Conservation (phyloP, 2,329 filamentous ascomycete species). For the Byssoonygena ceratinophila region DNA sequence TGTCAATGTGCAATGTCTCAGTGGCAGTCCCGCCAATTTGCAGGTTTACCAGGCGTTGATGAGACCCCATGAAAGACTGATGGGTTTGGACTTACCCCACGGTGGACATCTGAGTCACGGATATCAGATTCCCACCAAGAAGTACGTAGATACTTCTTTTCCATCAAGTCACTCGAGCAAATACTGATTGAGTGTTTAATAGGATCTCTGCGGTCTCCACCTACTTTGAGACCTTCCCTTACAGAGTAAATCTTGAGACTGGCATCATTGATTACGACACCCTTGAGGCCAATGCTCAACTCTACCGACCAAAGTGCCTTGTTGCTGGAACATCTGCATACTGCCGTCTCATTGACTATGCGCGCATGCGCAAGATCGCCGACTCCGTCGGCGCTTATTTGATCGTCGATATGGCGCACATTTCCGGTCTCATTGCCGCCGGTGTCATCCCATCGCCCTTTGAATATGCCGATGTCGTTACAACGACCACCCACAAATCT, state of each 20-base stretch:
- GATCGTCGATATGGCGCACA: constrained; percentile 92
- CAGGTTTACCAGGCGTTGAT: constrained; percentile 96
- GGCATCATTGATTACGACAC: constrained; percentile 92
- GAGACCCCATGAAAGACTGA: constrained; percentile 84
- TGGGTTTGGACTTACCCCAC: constrained; percentile 93
- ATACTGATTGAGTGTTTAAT: constrained; percentile 3
- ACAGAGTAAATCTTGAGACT: constrained; percentile 79
- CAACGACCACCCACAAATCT: constrained; percentile 96
- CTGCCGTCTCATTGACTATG: constrained; percentile 90
- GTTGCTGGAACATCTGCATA: constrained; percentile 93
- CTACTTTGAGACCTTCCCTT: constrained; percentile 97
- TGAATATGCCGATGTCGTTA: constrained; percentile 82
- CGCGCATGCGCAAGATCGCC: constrained; percentile 77
- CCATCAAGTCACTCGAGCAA: background rate
- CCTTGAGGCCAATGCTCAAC: constrained; percentile 71
- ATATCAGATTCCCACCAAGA: constrained; percentile 87
- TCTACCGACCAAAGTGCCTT: constrained; percentile 93
- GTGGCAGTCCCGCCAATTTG: constrained; percentile 88
- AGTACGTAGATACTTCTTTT: constrained; percentile 42
- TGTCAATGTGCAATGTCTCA: constrained; percentile 94
- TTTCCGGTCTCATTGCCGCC: constrained; percentile 85
- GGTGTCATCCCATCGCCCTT: constrained; percentile 88
- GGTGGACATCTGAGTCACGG: constrained; percentile 93
- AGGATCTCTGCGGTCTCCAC: constrained; percentile 96
- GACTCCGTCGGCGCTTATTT: constrained; percentile 89